Base-by-base conservation (phyloP, 208 protist species). In the Acanthamoeba sp. region DNA sequence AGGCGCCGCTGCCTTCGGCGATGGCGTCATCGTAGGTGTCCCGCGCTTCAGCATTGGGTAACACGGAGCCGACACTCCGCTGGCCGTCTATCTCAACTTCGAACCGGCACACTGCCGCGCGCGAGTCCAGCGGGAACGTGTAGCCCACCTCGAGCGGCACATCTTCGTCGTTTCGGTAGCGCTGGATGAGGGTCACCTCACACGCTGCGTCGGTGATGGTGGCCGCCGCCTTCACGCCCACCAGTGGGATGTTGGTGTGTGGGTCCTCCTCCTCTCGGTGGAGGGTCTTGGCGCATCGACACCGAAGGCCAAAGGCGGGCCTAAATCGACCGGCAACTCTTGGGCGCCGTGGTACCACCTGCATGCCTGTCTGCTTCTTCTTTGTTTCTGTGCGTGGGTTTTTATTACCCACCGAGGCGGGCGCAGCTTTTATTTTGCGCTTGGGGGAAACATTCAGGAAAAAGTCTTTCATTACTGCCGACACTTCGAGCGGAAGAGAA, bases 1-100 rank as follows among this genome's bases (percentile, higher is more conserved):
- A 95, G 27, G 95, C 94, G 24, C 84, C 76, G 22, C 91, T 9
- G 12, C 94, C 93, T n/a, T 18, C 14, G 4, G 40, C 48, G 29
- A 94, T 55, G 36, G 95, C 95, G n/a, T 38, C 55, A 24, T 94
- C 62, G 45, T 95, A 95, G 40, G 32, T 18, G 24, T 80, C 42
- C 22, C 50, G 69, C 32, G 90, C 90, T n/a, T 80, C 64, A 38
- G 90, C n/a, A 24, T 84, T 84, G n/a, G 38, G 36, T 50, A 62
- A 24, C 36, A 94, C 90, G 34, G 6, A 18, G 24, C 90, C 90
- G 18, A 62, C 71, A 14, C 84, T 29, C 12, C 27, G 40, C 50
- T 40, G 22, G 32, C 66, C 90, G 22, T 85, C 90, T 32, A 94
- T 7, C 48, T 94, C 66, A 12, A 42, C 40, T 20, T 85, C 69